Base-by-base conservation (phyloP, 2,329 filamentous ascomycete species). In the Aspergillus glaucus region DNA sequence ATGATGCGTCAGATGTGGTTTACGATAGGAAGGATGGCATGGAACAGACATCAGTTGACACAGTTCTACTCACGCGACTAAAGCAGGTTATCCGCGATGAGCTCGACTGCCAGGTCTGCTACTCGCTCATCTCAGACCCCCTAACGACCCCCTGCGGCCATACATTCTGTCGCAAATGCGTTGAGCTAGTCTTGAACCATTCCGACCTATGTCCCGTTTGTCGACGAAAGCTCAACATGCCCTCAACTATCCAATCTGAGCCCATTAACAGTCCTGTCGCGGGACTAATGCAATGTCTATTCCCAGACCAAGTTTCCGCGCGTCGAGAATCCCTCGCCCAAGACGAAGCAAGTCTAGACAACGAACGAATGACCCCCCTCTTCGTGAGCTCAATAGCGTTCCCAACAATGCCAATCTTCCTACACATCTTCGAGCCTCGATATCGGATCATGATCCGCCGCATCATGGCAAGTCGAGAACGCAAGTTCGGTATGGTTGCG, bases 361-460 rank as follows among this genome's bases (percentile, higher is more conserved):
- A 43, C 42, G 77, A 78, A 3, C 80, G 82, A 8, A 74, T 81
- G 15, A 79, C 85, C 3, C 80, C 88, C 0, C 73, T 95, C 0
- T 95, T 95, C 57, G 79, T 94, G 28, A 93, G 87, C 68, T 89
- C 88, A 0, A 69, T 94, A 7, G 80, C 88, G 0, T 92, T 93
- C 57, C 91, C 91, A 1, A 76, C 78, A 1, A 89, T 92, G 81
- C 88, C 86, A 0, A 91, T 88, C 0, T 93, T 93, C 57, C 73
- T 95, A 3, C 87, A 94, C 59, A 81, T 96, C n/a, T 95, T 95
- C 62, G 91, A 95, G 65, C 87, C 88, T n/a, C 80, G 87, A 6
- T 95, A 95, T 64, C 82, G 88, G 6, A 75, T 93, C n/a, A 93
- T 95, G 88, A 85, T 95, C 34, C 79, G 86, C 43, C 81, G 89